Base-by-base conservation (phyloP, 306 rosid genomes). In the Vigna trinervia region DNA sequence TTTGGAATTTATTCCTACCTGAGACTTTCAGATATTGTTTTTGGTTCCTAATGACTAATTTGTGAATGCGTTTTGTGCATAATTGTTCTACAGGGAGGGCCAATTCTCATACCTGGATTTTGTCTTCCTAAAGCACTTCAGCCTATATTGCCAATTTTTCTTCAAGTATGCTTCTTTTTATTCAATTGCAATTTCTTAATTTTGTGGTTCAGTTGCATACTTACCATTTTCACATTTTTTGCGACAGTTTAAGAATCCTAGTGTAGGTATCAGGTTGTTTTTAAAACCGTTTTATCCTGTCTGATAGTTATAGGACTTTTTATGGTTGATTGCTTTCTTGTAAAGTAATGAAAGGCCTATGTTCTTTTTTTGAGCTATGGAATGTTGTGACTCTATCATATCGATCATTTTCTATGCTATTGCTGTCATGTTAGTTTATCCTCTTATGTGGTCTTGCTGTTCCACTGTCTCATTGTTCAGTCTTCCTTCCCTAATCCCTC, bases 121-220 rank as follows among this genome's bases (percentile, higher is more conserved):
- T 95, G 93, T 87, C 93, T 89, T 61, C 99, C 97, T 4, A 95
- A 95, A 87, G 94, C 99, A 84, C 94, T 95, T 74, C 97, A 92
- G 82, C 99, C 99, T 6, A 68, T 92, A 78, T 90, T 95, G 83
- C 99, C 97, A 22, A 91, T 95, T 85, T 95, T 90, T 87, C 97
- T 91, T 78, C 99, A 95, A 77, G 99, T 95, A 88, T 74, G 73
- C 19, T 50, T 20, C 78, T 73, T 67, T 71, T 59, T 48, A 22
- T 83, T 62, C 1, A 32, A 5, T 52, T 73, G 45, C 54, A 60
- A 39, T 26, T 85, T 51, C 64, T 63, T 15, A n/a, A 20, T 70
- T 69, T 59, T 63, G 36, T 57, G 34, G 32, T 84, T 23, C 65
- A 12, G 60, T 54, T 81, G 36, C 59, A 22, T 73, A 50, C 22